These are phyloP conservation scores for Eutrema japonicum DNA, from an alignment of 345 rosid species.

Conservation along the genomic window DNA sequence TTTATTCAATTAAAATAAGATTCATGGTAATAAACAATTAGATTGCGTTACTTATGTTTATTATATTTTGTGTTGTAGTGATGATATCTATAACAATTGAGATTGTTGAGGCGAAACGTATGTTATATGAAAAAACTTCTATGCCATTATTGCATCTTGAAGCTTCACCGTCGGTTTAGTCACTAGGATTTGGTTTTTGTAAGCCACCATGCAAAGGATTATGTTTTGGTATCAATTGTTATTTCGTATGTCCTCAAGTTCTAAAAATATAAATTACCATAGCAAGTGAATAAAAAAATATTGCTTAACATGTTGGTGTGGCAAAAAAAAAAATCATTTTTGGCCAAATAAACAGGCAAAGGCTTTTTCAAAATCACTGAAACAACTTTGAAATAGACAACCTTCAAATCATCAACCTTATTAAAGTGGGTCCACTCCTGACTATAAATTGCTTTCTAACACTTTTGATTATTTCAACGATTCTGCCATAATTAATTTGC, in stretches of 20 bases:
- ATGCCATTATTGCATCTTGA: background rate
- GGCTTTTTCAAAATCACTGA: too few species aligned
- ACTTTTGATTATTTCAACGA: too few species aligned
- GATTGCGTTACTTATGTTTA: background rate
- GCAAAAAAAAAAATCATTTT: too few species aligned
- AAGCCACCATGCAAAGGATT: slow-evolving; percentile 18
- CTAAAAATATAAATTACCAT: background rate
- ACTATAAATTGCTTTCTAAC: too few species aligned
- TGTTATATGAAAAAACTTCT: slow-evolving; percentile 15
- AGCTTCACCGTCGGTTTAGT: background rate
- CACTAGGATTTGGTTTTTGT: slow-evolving; percentile 9
- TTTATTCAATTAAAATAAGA: background rate
- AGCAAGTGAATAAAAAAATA: background rate
- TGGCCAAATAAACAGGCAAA: too few species aligned
- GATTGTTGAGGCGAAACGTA: slow-evolving; percentile 18
- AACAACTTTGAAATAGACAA: too few species aligned
- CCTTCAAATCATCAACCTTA: too few species aligned
- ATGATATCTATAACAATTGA: slow-evolving; percentile 18
- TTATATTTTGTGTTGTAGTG: slow-evolving; percentile 15
- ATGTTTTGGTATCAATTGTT: slow-evolving; percentile 14
- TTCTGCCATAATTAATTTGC: too few species aligned
- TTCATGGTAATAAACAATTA: background rate
- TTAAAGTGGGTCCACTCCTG: too few species aligned
- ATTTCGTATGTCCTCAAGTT: background rate
- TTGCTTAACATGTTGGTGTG: background rate